Evolutionary conservation across 1,284 basidiomycete genomes (phyloP).

Genomic region (Pseudozyma tsukubaensis): DNA sequence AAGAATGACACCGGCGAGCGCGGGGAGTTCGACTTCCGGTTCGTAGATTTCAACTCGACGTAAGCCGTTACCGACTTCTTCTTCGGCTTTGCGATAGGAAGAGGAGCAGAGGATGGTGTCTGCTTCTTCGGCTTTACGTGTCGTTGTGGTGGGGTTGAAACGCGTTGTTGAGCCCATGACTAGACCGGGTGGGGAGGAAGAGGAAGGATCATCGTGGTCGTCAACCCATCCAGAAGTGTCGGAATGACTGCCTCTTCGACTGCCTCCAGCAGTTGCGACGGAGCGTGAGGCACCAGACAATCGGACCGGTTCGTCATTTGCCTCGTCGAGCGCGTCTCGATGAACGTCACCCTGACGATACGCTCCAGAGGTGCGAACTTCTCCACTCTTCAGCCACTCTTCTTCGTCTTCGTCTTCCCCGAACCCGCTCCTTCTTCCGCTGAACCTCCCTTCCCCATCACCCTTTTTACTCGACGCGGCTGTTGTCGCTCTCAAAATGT

Average conservation of each 20-base stretch:
- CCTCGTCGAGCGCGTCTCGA: constrained; percentile 31
- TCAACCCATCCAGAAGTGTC: constrained; percentile 46
- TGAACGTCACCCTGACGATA: neutral
- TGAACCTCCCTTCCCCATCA: too few relatives aligned
- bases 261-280: too few relatives aligned
- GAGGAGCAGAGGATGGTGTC: constrained; percentile 27
- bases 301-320: constrained; percentile 25
- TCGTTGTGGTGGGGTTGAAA: constrained; percentile 19
- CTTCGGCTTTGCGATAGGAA: constrained; percentile 45
- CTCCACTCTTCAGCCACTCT: constrained; percentile 50
- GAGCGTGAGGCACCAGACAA: neutral
- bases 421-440: too few relatives aligned
- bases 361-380: constrained; percentile 21
- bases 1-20: constrained; percentile 68
- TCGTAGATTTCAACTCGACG: constrained; percentile 68
- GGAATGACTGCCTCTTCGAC: constrained; percentile 1
- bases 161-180: constrained; percentile 42
- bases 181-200: constrained; percentile 25
- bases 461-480: constrained; percentile 5
- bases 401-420: constrained; percentile 32
- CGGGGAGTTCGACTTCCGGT: constrained; percentile 66
- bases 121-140: constrained; percentile 41
- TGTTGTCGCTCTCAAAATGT: constrained; percentile 16
- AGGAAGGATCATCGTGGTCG: constrained; percentile 22
- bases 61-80: constrained; percentile 62